A percentile compares a stretch with the other conserved stretches of the same genome.
These are phyloP conservation scores for Byssochlamys sp. DNA, from an alignment of 2,329 filamentous ascomycete species.

Conservation along the genomic window DNA sequence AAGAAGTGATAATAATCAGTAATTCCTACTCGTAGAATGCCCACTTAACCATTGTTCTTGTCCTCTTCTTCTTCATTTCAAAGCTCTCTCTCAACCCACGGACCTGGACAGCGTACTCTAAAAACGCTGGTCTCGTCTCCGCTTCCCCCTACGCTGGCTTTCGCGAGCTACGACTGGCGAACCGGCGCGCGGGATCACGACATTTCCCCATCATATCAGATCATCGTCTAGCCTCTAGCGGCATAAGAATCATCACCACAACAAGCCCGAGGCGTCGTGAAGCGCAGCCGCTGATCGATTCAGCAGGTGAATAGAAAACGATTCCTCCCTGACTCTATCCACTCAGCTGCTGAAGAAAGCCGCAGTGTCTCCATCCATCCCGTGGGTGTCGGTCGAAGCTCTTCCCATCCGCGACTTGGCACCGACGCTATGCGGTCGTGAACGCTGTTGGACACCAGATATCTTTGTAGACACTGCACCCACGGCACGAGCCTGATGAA, in stretches of 20 bases:
- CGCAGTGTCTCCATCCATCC: not conserved
- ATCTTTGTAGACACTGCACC: not conserved
- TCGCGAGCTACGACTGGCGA: constrained; percentile 12
- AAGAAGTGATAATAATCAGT: too few relatives aligned
- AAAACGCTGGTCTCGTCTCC: not conserved
- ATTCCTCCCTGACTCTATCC: not conserved
- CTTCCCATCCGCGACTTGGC: not conserved
- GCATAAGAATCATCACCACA: constrained; percentile 14
- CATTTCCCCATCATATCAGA: constrained; percentile 36
- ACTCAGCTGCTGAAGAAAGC: not conserved
- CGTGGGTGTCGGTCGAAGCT: not conserved
- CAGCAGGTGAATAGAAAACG: not conserved
- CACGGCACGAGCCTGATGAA: not conserved
- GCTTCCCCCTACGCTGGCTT: constrained; percentile 3
- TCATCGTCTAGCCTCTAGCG: constrained; percentile 24
- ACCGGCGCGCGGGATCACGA: constrained; percentile 30
- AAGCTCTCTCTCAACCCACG: not conserved
- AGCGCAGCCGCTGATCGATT: not conserved
- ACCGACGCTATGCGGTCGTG: not conserved
- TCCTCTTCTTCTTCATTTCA: not conserved
- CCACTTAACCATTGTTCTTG: not conserved
- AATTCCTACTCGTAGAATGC: not conserved
- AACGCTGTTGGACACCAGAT: not conserved
- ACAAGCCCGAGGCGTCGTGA: constrained; percentile 2
- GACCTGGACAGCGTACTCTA: too few relatives aligned